These are phyloP conservation scores for Lophiotrema nucula DNA, from an alignment of 495 filamentous ascomycete species.

Conservation along the genomic window DNA sequence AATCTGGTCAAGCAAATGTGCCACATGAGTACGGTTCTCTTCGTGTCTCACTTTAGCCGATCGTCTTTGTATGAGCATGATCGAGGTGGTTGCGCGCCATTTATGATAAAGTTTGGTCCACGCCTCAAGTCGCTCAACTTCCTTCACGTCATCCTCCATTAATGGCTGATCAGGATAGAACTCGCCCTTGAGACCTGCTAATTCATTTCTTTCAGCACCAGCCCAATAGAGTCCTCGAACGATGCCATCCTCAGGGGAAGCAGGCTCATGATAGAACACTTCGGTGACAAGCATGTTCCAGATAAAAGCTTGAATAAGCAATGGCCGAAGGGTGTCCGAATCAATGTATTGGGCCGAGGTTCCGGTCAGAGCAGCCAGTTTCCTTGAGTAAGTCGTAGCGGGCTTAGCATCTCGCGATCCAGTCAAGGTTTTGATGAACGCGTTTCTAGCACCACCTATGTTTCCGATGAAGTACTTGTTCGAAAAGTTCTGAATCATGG, in stretches of 20 bases:
- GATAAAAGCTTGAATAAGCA: conserved; percentile 9
- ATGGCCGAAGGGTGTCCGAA: neutral
- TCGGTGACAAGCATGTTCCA: neutral
- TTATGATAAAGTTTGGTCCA: neutral
- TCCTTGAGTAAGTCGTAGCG: neutral
- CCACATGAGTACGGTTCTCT: neutral
- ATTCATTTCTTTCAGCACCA: neutral
- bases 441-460: neutral
- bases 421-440: neutral
- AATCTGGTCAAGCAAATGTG: neutral
- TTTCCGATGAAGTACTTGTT: neutral
- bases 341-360: neutral
- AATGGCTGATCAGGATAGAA: neutral
- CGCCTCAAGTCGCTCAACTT: neutral
- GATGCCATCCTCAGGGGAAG: neutral
- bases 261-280: neutral
- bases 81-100: conserved; percentile 2
- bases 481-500: neutral
- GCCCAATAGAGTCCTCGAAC: neutral
- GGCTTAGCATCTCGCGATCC: neutral
- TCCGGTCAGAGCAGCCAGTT: neutral
- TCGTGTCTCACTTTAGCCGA: neutral
- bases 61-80: neutral
- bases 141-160: neutral
- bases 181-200: neutral